phyloP scores from a whole-genome alignment of 768 basidiomycete genomes.

The Suillus americanus region DNA sequence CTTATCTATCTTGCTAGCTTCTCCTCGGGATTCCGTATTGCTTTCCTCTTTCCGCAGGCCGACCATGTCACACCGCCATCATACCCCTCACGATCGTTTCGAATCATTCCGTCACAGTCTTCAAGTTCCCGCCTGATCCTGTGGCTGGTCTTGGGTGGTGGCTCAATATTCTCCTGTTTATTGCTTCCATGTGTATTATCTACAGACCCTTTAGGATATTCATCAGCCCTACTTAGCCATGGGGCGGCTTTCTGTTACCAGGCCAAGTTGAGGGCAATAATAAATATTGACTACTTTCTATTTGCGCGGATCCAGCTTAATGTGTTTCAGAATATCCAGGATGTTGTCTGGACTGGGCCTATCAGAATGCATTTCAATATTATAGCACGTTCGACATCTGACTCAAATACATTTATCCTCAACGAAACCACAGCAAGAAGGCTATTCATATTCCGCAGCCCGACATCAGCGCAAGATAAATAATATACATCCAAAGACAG shows the following conservation, averaged over 20 bases:
- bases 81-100: slow-evolving; percentile 34
- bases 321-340: neutral
- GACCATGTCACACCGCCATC: slow-evolving; percentile 25
- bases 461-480: neutral
- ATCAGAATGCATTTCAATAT: neutral
- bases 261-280: slow-evolving; percentile 11
- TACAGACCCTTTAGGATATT: slow-evolving; percentile 30
- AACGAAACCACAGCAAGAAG: neutral
- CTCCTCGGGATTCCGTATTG: slow-evolving; percentile 23
- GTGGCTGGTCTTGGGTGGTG: slow-evolving; percentile 10
- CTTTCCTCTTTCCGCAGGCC: slow-evolving; percentile 28
- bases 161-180: slow-evolving; percentile 24
- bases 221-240: slow-evolving; percentile 12
- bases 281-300: slow-evolving; percentile 9
- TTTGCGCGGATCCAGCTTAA: neutral
- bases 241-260: slow-evolving; percentile 12
- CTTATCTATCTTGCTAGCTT: slow-evolving; percentile 32
- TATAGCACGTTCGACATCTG: neutral
- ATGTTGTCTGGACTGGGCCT: neutral
- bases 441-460: slow-evolving; percentile 2
- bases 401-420: neutral
- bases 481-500: neutral
- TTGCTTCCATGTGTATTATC: slow-evolving; percentile 30
- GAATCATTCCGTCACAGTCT: slow-evolving; percentile 13
- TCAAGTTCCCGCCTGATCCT: slow-evolving; percentile 8